Percentiles rank a stretch among this genome's conserved stretches.
These are phyloP conservation scores for Orbilia oligospora DNA, from an alignment of 2,329 filamentous ascomycete species.

Conservation along the genomic window DNA sequence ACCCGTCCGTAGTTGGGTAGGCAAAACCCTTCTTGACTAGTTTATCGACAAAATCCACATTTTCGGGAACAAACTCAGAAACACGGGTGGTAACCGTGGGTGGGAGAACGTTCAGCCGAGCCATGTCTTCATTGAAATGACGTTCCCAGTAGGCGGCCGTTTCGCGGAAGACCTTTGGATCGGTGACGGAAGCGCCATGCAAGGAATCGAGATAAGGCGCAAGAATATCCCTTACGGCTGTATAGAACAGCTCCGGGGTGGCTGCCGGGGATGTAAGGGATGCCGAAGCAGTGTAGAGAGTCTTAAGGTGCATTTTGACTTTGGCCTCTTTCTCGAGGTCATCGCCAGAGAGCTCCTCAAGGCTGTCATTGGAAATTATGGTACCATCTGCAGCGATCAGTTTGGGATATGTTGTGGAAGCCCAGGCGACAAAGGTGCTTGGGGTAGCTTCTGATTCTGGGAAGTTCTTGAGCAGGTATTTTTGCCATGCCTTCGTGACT, in stretches of 20 bases:
- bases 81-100: constrained; percentile 88
- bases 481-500: constrained; percentile 62
- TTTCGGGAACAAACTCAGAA: constrained; percentile 91
- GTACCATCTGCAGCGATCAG: constrained; percentile 69
- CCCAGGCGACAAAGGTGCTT: constrained; percentile 61
- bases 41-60: constrained; percentile 85
- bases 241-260: constrained; percentile 69
- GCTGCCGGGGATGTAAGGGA: constrained; percentile 67
- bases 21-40: constrained; percentile 89
- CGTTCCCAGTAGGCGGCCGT: constrained; percentile 88
- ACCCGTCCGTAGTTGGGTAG: constrained; percentile 81
- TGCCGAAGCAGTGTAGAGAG: constrained; percentile 71
- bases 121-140: constrained; percentile 91
- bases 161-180: constrained; percentile 85
- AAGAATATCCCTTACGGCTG: constrained; percentile 77
- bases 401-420: constrained; percentile 42
- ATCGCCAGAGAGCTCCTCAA: constrained; percentile 52
- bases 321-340: constrained; percentile 82
- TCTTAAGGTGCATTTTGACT: constrained; percentile 88
- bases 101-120: constrained; percentile 83
- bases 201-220: constrained; percentile 81
- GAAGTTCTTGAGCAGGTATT: constrained; percentile 63
- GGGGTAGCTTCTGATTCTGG: constrained; percentile 60
- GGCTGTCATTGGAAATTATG: constrained; percentile 66
- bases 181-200: constrained; percentile 66